Evolutionary conservation across 2,329 filamentous ascomycete species (phyloP), one percentile per base, ranked within the genome.

Genomic region (Trematosphaeria pertusa): DNA sequence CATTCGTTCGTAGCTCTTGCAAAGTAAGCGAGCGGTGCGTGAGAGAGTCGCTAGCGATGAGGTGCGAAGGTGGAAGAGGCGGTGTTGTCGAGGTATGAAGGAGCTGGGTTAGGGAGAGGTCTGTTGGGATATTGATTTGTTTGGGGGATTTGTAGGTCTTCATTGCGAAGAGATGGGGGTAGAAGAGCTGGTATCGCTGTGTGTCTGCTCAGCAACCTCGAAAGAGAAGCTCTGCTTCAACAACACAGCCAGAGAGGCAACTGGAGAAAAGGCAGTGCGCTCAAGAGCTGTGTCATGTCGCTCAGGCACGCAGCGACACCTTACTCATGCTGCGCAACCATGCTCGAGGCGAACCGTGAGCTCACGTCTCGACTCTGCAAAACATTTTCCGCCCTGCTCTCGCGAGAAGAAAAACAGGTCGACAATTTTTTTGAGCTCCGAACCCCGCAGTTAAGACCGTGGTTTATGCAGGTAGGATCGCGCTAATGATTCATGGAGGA

Each of bases 1-100:
- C 72, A 8, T 69, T 67, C 20, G 69, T 65, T 8, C 75, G 69
- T 4, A 78, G 64, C 47, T 75, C 65, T n/a, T 72, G 73, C 15
- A 78, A 63, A 0, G 74, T 77, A 22, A 77, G 69, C 46, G 71
- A 75, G n/a, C 76, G 71, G 52, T 76, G 73, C 4, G 75, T 76
- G 20, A 78, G 62, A 39, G 63, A 75, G 52, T 78, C 76, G 21
- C 69, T 67, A 3, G 73, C 67, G 21, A 78, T 72, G 10, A 78
- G 48, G 44, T 77, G 75, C 1, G 75, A 76, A 20, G 73, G 70
- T 9, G 72, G 72, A 1, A 78, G 54, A 2, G 62, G 46, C 1
- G 69, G 50, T 10, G 34, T 61, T 5, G 70, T 71, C 9, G 62
- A 59, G 4, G 47, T 52, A 48, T 77, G 73, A 35, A 79, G 68